phyloP scores from a whole-genome alignment of 164 flowering plant species.

The Liriodendron chinense region DNA sequence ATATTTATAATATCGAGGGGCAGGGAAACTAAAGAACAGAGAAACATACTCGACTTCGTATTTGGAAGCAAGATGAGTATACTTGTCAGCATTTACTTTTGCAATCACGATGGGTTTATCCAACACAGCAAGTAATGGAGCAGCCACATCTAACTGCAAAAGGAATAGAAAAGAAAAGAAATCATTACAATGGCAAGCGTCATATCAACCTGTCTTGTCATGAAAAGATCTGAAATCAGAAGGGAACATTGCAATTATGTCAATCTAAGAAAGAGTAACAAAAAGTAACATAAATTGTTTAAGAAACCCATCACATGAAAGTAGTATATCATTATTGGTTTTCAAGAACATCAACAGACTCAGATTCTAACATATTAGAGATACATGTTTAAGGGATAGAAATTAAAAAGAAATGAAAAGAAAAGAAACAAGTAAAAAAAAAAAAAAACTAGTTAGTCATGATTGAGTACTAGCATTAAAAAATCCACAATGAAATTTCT shows the following conservation, averaged over 20 bases:
- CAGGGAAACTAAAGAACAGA: neutral
- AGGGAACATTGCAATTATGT: neutral
- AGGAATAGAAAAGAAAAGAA: neutral
- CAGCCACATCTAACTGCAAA: slow-evolving; percentile 89
- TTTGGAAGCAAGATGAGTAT: slow-evolving; percentile 52
- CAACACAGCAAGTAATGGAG: slow-evolving; percentile 66
- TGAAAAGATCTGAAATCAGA: neutral
- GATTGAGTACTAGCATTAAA: too few species aligned
- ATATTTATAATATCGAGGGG: neutral
- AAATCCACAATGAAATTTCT: too few species aligned
- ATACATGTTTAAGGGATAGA: too few species aligned
- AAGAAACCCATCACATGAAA: neutral
- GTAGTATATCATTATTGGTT: neutral
- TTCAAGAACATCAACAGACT: neutral
- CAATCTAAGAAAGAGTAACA: too few species aligned
- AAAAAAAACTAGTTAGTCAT: too few species aligned
- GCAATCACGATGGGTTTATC: slow-evolving; percentile 78
- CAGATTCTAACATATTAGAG: too few species aligned
- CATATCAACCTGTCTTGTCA: neutral
- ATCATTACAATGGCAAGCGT: too few species aligned
- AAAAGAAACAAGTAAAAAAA: too few species aligned
- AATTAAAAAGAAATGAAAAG: too few species aligned
- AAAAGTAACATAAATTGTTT: neutral
- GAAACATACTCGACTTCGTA: slow-evolving; percentile 76
- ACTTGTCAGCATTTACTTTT: slow-evolving; percentile 91